These are phyloP conservation scores for Penicillium digitatum DNA, from an alignment of 2,329 filamentous ascomycete species.

Conservation along the genomic window DNA sequence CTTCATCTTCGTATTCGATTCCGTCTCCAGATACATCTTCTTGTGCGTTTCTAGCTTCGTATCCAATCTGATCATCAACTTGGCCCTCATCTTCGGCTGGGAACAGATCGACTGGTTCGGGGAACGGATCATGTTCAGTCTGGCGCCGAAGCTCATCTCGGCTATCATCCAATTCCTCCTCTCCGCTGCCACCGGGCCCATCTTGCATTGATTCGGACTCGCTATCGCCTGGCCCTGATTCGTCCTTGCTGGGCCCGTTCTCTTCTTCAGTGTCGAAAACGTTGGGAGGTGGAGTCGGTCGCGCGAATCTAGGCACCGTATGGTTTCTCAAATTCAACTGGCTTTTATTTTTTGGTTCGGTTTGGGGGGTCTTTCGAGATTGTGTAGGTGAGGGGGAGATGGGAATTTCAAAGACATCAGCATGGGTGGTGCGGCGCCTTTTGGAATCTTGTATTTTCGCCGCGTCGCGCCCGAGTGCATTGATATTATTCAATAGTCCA, in stretches of 20 bases:
- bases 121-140: neutral
- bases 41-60: neutral
- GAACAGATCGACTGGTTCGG: neutral
- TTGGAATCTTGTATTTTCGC: neutral
- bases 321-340: neutral
- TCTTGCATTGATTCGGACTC: neutral
- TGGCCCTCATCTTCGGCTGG: neutral
- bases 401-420: slow-evolving; percentile 11
- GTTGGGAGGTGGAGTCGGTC: neutral
- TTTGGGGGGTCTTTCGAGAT: neutral
- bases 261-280: neutral
- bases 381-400: neutral
- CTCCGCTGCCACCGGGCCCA: neutral
- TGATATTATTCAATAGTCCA: slow-evolving; percentile 7
- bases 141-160: neutral
- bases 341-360: neutral
- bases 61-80: neutral
- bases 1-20: neutral
- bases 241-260: neutral
- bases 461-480: neutral
- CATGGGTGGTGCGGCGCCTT: slow-evolving; percentile 3
- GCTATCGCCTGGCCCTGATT: neutral
- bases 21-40: neutral
- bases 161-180: neutral
- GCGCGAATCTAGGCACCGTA: neutral